Conservation (phyloP, 2,329 filamentous ascomycete species). For the Neoarthrinium moseri region DNA sequence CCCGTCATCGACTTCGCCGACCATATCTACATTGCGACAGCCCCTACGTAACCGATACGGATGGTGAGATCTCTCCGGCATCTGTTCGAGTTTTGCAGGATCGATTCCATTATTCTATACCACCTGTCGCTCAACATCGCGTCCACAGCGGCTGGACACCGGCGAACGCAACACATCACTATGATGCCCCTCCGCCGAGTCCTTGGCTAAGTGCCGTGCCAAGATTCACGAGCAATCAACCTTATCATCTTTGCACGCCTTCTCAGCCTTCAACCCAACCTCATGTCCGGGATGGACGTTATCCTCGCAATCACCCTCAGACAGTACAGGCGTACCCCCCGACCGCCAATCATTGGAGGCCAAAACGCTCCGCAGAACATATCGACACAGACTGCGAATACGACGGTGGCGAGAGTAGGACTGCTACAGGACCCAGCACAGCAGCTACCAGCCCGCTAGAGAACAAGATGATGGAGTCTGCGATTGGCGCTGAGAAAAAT, state of each 20-base stretch:
- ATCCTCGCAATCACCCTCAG: slow-evolving; percentile 5
- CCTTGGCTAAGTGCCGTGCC: slow-evolving; percentile 46
- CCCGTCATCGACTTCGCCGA: slow-evolving; percentile 26
- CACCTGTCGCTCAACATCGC: slow-evolving; percentile 13
- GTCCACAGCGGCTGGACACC: slow-evolving; percentile 26
- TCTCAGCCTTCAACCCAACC: slow-evolving; percentile 4
- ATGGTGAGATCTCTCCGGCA: slow-evolving; percentile 33
- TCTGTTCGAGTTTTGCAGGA: slow-evolving; percentile 19
- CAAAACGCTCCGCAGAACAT: slow-evolving; percentile 27
- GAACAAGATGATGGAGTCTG: neutral
- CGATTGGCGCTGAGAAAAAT: slow-evolving; percentile 37
- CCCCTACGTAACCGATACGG: slow-evolving; percentile 40
- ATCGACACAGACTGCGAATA: slow-evolving; percentile 23
- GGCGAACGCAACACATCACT: slow-evolving; percentile 20
- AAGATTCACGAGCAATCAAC: slow-evolving; percentile 26
- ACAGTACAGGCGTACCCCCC: neutral
- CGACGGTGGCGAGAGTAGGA: slow-evolving; percentile 16
- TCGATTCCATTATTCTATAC: slow-evolving; percentile 19
- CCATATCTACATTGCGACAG: slow-evolving; percentile 29
- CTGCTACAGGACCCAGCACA: slow-evolving; percentile 1
- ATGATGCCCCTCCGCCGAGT: slow-evolving; percentile 28
- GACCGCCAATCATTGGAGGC: slow-evolving; percentile 8
- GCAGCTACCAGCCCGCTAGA: slow-evolving; percentile 6
- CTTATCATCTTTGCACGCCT: slow-evolving; percentile 5
- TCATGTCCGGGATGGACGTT: slow-evolving; percentile 4